Evolutionary conservation across 495 filamentous ascomycete genomes (phyloP).

Genomic region (Neurospora sp.): DNA sequence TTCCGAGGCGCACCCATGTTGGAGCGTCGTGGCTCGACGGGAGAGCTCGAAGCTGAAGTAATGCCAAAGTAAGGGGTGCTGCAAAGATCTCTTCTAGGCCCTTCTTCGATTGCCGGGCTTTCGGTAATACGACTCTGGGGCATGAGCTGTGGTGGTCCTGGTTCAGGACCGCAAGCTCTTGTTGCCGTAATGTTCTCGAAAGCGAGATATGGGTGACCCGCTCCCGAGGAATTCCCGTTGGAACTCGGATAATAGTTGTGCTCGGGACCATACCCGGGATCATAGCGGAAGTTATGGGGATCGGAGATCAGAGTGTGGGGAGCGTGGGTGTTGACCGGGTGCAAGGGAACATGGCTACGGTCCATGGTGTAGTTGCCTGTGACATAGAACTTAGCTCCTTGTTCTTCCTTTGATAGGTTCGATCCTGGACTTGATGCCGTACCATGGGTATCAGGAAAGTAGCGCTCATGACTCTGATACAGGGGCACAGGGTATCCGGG

Average conservation of each 20-base stretch:
- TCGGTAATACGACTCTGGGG: not conserved
- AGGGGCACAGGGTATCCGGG: not conserved
- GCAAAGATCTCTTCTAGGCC: not conserved
- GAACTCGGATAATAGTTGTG: not conserved
- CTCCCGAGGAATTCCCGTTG: not conserved
- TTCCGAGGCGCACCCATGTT: not conserved
- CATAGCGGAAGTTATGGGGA: not conserved
- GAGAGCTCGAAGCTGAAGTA: not conserved
- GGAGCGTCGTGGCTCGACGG: not conserved
- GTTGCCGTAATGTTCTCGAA: not conserved
- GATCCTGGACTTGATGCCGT: not conserved
- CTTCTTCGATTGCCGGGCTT: not conserved
- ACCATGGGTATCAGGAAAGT: not conserved
- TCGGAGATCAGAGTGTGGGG: not conserved
- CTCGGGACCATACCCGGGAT: not conserved
- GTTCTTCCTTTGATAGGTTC: not conserved
- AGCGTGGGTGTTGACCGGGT: not conserved
- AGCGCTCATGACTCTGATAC: not conserved
- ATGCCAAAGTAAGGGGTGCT: not conserved
- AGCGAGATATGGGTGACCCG: not conserved
- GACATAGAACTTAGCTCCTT: not conserved
- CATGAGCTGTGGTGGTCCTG: not conserved
- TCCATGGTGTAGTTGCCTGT: not conserved
- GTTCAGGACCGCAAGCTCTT: not conserved
- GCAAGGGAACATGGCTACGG: not conserved